phyloP scores from a whole-genome alignment of 768 basidiomycete genomes.

The Calocybe indica region DNA sequence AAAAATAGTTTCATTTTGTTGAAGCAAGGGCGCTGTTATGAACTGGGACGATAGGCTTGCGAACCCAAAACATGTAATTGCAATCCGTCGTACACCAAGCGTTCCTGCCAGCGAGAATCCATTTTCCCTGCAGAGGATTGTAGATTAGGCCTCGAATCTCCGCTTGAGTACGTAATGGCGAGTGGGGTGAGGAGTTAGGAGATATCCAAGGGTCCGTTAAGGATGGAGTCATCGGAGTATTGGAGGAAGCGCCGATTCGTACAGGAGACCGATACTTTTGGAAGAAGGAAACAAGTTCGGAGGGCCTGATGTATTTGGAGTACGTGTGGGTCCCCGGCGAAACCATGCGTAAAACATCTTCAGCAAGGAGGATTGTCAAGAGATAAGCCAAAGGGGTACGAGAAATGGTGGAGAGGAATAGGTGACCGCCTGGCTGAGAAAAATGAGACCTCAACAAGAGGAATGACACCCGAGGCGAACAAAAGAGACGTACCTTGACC shows the following conservation, averaged over 20 bases:
- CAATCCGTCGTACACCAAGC: slow-evolving; percentile 51
- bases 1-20: too few species aligned
- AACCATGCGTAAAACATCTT: slow-evolving; percentile 76
- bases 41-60: slow-evolving; percentile 41
- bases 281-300: slow-evolving; percentile 83
- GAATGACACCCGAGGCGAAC: background rate
- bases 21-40: too few species aligned
- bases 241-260: slow-evolving; percentile 5
- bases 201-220: slow-evolving; percentile 53
- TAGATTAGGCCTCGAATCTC: slow-evolving; percentile 80
- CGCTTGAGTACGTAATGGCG: slow-evolving; percentile 59
- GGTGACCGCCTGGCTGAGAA: slow-evolving; percentile 85
- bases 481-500: slow-evolving; percentile 60
- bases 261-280: slow-evolving; percentile 37
- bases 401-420: slow-evolving; percentile 93
- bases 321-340: slow-evolving; percentile 87
- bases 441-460: background rate
- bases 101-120: slow-evolving; percentile 61
- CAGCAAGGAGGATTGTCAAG: slow-evolving; percentile 62
- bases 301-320: slow-evolving; percentile 83
- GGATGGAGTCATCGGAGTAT: slow-evolving; percentile 6
- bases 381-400: slow-evolving; percentile 53
- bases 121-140: slow-evolving; percentile 61
- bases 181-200: slow-evolving; percentile 33
- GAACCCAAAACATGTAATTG: slow-evolving; percentile 88